Conservation (phyloP, 2,329 filamentous ascomycete genomes). For the Fusarium irregulare region DNA sequence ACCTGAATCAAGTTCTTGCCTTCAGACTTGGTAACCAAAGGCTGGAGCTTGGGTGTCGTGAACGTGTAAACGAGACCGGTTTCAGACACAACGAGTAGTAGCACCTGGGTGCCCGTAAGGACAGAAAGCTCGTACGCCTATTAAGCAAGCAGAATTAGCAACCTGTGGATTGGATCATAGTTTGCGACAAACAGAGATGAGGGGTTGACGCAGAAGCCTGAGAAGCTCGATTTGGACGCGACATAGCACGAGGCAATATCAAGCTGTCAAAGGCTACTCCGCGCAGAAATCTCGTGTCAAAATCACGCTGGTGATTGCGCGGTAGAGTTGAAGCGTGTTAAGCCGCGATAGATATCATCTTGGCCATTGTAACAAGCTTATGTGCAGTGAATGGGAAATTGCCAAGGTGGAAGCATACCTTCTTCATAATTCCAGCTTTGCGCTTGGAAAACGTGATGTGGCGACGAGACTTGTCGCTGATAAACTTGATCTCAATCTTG, state of each 20-base stretch:
- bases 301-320: not conserved
- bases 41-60: conserved; percentile 97
- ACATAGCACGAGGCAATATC: not conserved
- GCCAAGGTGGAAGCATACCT: conserved; percentile 70
- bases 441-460: conserved; percentile 99
- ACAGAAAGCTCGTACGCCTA: conserved; percentile 98
- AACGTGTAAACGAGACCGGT: conserved; percentile 98
- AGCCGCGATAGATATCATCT: not conserved
- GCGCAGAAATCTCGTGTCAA: not conserved
- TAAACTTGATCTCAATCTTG: conserved; percentile 99
- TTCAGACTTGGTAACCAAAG: conserved; percentile 96
- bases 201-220: conserved; percentile 4
- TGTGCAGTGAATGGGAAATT: not conserved
- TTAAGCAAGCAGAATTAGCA: conserved; percentile 38
- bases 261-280: not conserved
- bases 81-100: conserved; percentile 95
- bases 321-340: not conserved
- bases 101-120: conserved; percentile 95
- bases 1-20: conserved; percentile 99
- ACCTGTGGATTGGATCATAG: not conserved
- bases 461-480: conserved; percentile 98
- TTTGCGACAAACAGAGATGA: not conserved
- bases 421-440: conserved; percentile 99
- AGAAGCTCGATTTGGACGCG: conserved; percentile 20
- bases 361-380: conserved; percentile 1